Evolutionary conservation across 192 early-diverging fungal species (phyloP).

Genomic region (Funneliformis mosseae): DNA sequence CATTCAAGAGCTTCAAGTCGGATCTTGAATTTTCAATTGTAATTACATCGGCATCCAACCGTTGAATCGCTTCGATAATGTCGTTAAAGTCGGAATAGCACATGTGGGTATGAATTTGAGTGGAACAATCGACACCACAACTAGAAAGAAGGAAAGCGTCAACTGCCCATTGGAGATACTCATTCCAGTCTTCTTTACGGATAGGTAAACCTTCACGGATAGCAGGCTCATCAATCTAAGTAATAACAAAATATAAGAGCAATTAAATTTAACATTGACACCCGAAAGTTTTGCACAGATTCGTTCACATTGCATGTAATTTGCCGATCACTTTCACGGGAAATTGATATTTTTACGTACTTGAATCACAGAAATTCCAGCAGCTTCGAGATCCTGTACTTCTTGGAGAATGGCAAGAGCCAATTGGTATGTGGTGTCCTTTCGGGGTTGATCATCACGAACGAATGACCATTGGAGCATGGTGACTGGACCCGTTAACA

Average conservation of each 20-base stretch:
- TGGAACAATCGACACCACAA: conserved; percentile 78
- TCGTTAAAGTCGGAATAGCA: conserved; percentile 99
- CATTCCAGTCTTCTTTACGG: conserved; percentile 80
- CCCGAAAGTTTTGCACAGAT: no score
- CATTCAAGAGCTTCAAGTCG: conserved; percentile 90
- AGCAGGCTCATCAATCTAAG: conserved; percentile 92
- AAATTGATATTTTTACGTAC: background rate
- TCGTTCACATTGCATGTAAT: no score
- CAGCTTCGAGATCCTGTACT: conserved; percentile 89
- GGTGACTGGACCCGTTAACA: conserved; percentile 98
- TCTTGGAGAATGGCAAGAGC: conserved; percentile 96
- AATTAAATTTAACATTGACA: no score
- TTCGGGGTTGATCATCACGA: conserved; percentile 92
- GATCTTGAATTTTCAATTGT: conserved; percentile 99
- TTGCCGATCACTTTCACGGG: no score
- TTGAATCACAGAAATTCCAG: conserved; percentile 93
- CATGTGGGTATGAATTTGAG: conserved; percentile 98
- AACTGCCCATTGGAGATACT: conserved; percentile 96
- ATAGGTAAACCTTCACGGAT: conserved; percentile 98
- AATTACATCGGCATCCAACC: conserved; percentile 94
- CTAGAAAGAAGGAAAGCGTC: conserved; percentile 90
- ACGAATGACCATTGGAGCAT: conserved; percentile 99
- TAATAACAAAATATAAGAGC: background rate
- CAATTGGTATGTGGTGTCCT: conserved; percentile 82
- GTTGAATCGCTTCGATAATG: conserved; percentile 92